These are phyloP conservation scores for Prosopis cineraria DNA, from an alignment of 306 rosid species.

Conservation along the genomic window DNA sequence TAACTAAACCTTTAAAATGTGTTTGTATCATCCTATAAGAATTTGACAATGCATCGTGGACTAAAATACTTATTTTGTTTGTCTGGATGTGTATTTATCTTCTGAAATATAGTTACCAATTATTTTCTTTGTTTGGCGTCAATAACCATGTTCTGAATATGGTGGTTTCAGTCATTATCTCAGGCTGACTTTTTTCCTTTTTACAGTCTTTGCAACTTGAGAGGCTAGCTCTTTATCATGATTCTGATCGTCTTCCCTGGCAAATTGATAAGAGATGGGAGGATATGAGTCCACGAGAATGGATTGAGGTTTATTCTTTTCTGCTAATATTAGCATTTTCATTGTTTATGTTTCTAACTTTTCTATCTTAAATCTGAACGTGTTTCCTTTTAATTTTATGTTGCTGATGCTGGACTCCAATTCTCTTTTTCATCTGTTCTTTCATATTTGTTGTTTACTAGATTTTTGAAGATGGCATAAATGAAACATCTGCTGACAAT, in stretches of 20 bases:
- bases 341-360: too few relatives aligned
- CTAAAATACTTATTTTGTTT: neutral
- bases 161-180: neutral
- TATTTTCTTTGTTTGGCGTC: neutral
- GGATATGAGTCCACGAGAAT: constrained; percentile 76
- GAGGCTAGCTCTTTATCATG: constrained; percentile 94
- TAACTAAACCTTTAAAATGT: neutral
- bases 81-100: neutral
- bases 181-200: constrained; percentile 32
- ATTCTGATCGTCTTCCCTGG: constrained; percentile 76
- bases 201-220: constrained; percentile 86
- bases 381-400: too few relatives aligned
- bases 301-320: constrained; percentile 79
- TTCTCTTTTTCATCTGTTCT: constrained; percentile 34
- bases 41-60: neutral
- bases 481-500: constrained; percentile 55
- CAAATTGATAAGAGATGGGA: constrained; percentile 83
- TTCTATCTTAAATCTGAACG: too few relatives aligned
- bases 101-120: neutral
- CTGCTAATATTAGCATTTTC: too few relatives aligned
- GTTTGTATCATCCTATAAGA: neutral
- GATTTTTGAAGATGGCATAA: constrained; percentile 95
- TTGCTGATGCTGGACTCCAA: too few relatives aligned
- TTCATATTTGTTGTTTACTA: constrained; percentile 37
- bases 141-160: neutral